Base-by-base conservation (phyloP, 2,329 filamentous ascomycete species). In the Sphaerulina musiva region DNA sequence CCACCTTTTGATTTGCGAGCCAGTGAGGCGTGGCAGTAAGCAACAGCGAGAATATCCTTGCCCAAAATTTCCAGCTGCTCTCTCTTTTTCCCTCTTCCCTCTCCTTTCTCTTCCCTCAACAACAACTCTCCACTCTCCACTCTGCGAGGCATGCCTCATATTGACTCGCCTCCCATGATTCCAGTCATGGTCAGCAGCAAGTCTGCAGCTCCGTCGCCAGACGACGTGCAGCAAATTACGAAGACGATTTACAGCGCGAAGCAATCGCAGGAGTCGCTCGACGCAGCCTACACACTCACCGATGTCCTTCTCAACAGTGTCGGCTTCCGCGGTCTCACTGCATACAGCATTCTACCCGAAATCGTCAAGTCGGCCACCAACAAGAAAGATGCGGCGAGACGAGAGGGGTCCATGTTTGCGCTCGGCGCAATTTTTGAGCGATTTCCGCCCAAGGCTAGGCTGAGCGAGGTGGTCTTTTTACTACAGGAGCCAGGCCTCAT, bases 361-460 rank as follows among this genome's bases (percentile, higher is more conserved):
- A 78, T 85, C 65, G 81, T 81, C 68, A 87, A 95, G 78, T 89
- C 88, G 38, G 90, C 92, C 3, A 76, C 79, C 64, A 90, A 97
- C 75, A 98, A 97, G 83, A 98, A 98, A 79, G 91, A 85, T 72
- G 86, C 86, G 12, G 80, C 86, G 39, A 83, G 82, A 64, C 82
- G 92, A 65, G 93, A 98, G 75, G 89, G 90, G 67, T 87, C 91
- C 61, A 95, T 97, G 83, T 95, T 96, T 71, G 85, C 95, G 41
- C 80, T 97, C 23, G 93, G 95, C 54, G 92, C 95, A 51, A 78
- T 98, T 45, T 92, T 97, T 66, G 93, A 98, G 77, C 84, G 87
- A 40, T 87, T 97, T 68, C 88, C 90, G 44, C 77, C 83, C 45
- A 81, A 84, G 62, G 86, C 93, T 68, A 85, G 83, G 50, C 74